Evolutionary conservation across 441 rosid genomes (phyloP), one percentile per base, ranked within the genome.

Genomic region (Biscutella laevigata): DNA sequence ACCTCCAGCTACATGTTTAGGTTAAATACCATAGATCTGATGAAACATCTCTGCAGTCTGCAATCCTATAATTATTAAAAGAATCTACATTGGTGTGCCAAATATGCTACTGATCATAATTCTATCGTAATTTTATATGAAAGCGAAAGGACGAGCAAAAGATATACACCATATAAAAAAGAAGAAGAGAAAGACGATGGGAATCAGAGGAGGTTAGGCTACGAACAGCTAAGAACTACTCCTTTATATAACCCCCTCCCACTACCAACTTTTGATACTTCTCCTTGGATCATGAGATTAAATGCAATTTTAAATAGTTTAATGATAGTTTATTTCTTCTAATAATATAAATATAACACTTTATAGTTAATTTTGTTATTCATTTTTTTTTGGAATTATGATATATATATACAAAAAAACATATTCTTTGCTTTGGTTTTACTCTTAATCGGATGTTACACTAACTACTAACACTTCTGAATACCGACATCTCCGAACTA

Each of bases 91-190:
- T 34, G 67, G 27, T 22, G 22, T 12, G 28, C 28, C 16, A 34
- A 51, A 40, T n/a, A 40, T 25, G 35, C 8, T 30, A 48, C 22
- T 19, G n/a, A n/a, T n/a, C 49, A 36, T 15, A 50, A 10, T 30
- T 38, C 15, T 38, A 3, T 36, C 13, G 0, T 8, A 49, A 42
- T 5, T 8, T 26, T 22, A 40, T 1, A 19, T 33, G 69, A 64
- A 48, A 64, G 36, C 33, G 62, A 64, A 33, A 64, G 52, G 52
- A 64, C 62, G 46, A 48, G 7, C 13, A 49, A 59, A 62, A 56
- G 36, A 29, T 48, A 39, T n/a, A 21, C 30, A 32, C n/a, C n/a
- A n/a, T n/a, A n/a, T n/a, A 55, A 57, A 34, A 29, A 15, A 34
- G 7, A 26, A 26, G 29, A 26, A 26, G 29, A 7, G 2, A 26